These are phyloP conservation scores for Globisporangium cylindrosporum DNA, from an alignment of 352 stramenopile genomes.

Conservation along the genomic window DNA sequence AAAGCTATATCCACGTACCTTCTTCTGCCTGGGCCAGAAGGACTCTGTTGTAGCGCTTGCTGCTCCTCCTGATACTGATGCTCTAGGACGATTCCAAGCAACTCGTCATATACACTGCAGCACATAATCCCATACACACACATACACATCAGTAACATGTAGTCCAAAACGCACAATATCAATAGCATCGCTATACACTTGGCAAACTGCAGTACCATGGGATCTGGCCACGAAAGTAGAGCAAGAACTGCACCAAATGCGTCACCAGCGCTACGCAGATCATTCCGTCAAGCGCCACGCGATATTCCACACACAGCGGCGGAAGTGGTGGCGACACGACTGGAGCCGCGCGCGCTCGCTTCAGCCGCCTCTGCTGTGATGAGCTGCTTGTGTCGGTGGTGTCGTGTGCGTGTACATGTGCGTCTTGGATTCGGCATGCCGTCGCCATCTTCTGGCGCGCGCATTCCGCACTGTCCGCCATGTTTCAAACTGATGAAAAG, in stretches of 20 bases:
- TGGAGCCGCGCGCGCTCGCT: neutral
- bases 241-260: slow-evolving; percentile 48
- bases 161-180: neutral
- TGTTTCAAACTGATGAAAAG: neutral
- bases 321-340: slow-evolving; percentile 7
- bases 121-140: neutral
- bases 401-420: neutral
- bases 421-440: slow-evolving; percentile 2
- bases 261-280: slow-evolving; percentile 35
- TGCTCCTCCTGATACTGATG: slow-evolving; percentile 18
- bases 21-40: slow-evolving; percentile 1
- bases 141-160: neutral
- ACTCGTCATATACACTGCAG: slow-evolving; percentile 54
- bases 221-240: slow-evolving; percentile 68
- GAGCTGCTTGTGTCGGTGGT: neutral
- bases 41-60: slow-evolving; percentile 2
- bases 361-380: neutral
- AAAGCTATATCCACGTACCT: neutral
- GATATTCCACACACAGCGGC: slow-evolving; percentile 33
- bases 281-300: slow-evolving; percentile 39
- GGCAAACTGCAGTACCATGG: slow-evolving; percentile 33
- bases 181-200: neutral
- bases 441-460: slow-evolving; percentile 6
- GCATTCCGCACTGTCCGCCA: slow-evolving; percentile 4
- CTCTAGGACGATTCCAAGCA: slow-evolving; percentile 27